A percentile compares a stretch with the other conserved stretches of the same genome.
phyloP scores from a whole-genome alignment of 495 filamentous ascomycete species.

The Penicillium cataractarum region DNA sequence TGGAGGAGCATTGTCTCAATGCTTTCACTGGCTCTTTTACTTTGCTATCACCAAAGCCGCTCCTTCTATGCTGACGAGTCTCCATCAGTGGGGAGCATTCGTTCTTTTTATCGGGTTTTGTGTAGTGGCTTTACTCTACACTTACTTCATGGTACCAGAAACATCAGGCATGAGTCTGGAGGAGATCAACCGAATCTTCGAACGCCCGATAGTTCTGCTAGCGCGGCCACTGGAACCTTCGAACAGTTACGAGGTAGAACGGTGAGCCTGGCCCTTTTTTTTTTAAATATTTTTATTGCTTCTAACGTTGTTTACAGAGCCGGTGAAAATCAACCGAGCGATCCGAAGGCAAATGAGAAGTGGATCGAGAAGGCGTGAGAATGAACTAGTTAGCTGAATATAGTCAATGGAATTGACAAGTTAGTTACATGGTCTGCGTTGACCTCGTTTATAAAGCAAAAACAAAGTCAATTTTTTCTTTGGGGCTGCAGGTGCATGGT shows the following conservation, averaged over 20 bases:
- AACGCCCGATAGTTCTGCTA: neutral
- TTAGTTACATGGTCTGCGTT: no score
- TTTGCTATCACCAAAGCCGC: slow-evolving; percentile 42
- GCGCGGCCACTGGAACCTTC: neutral
- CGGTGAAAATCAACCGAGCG: neutral
- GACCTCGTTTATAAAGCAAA: no score
- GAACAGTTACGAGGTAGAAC: neutral
- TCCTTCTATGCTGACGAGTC: neutral
- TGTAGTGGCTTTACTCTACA: neutral
- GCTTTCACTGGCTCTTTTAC: slow-evolving; percentile 65
- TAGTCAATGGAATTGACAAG: neutral
- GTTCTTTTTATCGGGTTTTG: neutral
- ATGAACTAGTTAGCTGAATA: neutral
- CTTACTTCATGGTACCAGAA: neutral
- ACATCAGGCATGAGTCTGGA: neutral
- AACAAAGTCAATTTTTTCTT: no score
- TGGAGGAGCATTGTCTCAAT: slow-evolving; percentile 28
- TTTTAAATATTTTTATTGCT: neutral
- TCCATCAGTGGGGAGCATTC: neutral
- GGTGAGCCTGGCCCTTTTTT: neutral
- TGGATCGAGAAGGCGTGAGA: neutral
- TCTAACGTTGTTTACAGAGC: neutral
- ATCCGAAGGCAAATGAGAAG: neutral
- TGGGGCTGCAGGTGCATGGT: no score
- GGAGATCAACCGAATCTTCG: neutral